Conservation (phyloP, 202 grass and related monocot genomes). For the Brachypodium distachyon region DNA sequence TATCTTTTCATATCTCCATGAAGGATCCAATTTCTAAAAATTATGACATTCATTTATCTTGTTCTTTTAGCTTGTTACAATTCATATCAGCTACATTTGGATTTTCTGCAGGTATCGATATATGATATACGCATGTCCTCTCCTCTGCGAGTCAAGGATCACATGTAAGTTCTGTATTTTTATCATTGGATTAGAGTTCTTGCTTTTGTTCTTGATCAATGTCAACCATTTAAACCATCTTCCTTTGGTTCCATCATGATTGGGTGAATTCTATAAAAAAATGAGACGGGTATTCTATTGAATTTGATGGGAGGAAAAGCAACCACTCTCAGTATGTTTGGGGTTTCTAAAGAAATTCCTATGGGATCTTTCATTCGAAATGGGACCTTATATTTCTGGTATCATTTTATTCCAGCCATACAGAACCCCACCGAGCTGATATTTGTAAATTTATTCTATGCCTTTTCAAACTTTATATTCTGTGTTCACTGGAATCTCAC, state of each 20-base stretch:
- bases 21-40: not conserved
- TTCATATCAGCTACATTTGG: not conserved
- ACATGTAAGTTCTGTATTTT: constrained; percentile 67
- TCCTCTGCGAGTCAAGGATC: constrained; percentile 84
- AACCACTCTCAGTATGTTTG: not conserved
- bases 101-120: constrained; percentile 71
- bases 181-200: not conserved
- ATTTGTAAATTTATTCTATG: not conserved
- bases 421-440: not conserved
- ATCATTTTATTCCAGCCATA: not conserved
- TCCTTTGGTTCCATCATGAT: not conserved
- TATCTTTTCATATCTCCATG: not conserved
- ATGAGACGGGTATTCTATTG: no score
- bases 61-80: not conserved
- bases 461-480: not conserved
- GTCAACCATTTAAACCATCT: not conserved
- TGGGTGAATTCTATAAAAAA: not conserved
- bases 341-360: not conserved
- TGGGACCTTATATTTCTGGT: not conserved
- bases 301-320: not conserved
- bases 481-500: not conserved
- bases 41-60: not conserved
- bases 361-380: not conserved
- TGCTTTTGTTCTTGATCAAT: not conserved
- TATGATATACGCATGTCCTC: constrained; percentile 90